These are phyloP conservation scores for Teratosphaeria epicoccoides DNA, from an alignment of 2,329 filamentous ascomycete genomes.

Conservation along the genomic window DNA sequence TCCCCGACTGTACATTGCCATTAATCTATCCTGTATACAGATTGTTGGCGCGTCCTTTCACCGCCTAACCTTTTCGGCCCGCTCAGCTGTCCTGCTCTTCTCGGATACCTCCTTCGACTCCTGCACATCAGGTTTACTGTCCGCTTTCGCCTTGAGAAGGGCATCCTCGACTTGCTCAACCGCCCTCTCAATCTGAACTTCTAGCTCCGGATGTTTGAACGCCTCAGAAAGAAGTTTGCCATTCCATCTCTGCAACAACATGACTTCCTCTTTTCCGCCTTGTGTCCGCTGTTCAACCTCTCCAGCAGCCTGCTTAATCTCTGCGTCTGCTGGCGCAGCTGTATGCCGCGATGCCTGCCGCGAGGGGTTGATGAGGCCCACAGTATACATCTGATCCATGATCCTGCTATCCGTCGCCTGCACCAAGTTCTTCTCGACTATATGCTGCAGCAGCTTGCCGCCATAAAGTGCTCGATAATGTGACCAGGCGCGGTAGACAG, in stretches of 20 bases:
- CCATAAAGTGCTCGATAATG: conserved; percentile 81
- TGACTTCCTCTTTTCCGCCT: conserved; percentile 33
- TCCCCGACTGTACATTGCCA: neutral
- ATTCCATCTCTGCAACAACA: conserved; percentile 41
- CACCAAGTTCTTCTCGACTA: conserved; percentile 64
- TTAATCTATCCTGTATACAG: neutral
- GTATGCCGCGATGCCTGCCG: conserved; percentile 31
- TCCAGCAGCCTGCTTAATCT: conserved; percentile 29
- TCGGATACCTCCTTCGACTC: neutral
- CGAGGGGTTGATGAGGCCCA: conserved; percentile 36
- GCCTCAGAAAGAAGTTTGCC: conserved; percentile 41
- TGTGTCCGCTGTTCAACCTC: conserved; percentile 32
- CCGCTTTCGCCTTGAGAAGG: neutral
- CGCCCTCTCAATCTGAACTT: conserved; percentile 43
- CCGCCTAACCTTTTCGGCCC: neutral
- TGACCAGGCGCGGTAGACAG: conserved; percentile 82
- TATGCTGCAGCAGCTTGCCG: conserved; percentile 72
- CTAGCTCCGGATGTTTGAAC: conserved; percentile 40
- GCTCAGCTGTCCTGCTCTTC: neutral
- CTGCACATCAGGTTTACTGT: neutral
- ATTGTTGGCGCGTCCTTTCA: neutral
- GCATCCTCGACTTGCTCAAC: conserved; percentile 38
- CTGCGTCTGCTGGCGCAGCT: conserved; percentile 26
- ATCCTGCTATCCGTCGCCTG: conserved; percentile 52
- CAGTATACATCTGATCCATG: conserved; percentile 65